Conservation (phyloP, 1,284 basidiomycete genomes). For the Microbotryum saponariae region DNA sequence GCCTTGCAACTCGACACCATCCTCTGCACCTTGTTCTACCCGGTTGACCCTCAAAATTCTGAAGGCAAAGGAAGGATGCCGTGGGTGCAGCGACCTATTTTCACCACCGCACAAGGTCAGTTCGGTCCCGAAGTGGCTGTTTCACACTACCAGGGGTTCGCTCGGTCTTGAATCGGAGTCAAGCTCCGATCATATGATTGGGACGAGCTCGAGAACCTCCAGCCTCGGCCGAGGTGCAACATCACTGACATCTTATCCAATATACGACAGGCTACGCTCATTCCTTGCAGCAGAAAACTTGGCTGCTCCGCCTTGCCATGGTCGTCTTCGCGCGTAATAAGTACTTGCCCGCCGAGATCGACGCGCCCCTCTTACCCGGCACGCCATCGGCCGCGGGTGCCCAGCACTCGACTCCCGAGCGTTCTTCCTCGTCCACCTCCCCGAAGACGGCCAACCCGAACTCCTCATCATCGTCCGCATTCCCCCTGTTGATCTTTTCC, state of each 20-base stretch:
- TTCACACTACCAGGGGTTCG: too few species aligned
- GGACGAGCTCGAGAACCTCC: too few species aligned
- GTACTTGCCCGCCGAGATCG: constrained; percentile 5
- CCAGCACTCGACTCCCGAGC: neutral
- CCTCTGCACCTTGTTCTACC: constrained; percentile 45
- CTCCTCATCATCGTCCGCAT: constrained; percentile 50
- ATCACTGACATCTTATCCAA: too few species aligned
- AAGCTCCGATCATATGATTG: too few species aligned
- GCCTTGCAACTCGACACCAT: constrained; percentile 42
- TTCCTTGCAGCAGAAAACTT: constrained; percentile 9
- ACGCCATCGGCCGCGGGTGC: constrained; percentile 42
- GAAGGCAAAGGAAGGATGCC: neutral
- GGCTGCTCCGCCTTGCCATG: constrained; percentile 4
- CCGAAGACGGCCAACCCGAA: neutral
- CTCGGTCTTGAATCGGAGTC: too few species aligned
- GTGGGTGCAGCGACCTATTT: constrained; percentile 20
- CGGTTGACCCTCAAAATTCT: constrained; percentile 26
- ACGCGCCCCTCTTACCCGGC: constrained; percentile 3
- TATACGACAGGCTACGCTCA: constrained; percentile 14
- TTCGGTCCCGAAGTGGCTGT: too few species aligned
- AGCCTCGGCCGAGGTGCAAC: too few species aligned
- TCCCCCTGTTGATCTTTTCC: constrained; percentile 50
- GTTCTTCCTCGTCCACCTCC: too few species aligned
- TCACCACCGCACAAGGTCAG: neutral
- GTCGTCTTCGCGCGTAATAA: constrained; percentile 1